Evolutionary conservation across 345 rosid species (phyloP).

Genomic region (Pugionium dolabratum): DNA sequence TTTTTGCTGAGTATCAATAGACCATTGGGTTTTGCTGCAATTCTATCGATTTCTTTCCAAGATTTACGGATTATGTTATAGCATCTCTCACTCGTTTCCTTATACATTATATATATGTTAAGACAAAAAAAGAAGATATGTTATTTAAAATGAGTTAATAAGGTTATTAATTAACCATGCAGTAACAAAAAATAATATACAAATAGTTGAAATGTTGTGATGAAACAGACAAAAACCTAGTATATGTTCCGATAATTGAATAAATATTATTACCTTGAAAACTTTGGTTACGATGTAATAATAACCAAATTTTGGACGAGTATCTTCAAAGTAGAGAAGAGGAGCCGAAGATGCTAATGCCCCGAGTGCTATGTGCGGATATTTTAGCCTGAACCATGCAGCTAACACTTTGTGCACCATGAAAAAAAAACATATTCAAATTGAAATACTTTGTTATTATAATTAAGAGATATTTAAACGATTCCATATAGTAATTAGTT

Average conservation of each 20-base stretch:
- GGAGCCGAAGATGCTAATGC: conserved; percentile 80
- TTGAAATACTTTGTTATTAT: no score
- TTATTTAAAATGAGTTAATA: not conserved
- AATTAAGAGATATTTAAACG: no score
- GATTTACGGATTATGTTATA: conserved; percentile 50
- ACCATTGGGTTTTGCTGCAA: conserved; percentile 55
- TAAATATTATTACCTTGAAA: conserved; percentile 42
- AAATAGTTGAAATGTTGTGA: no score
- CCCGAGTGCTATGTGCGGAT: conserved; percentile 62
- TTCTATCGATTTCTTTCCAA: conserved; percentile 55
- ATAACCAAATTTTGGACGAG: conserved; percentile 51
- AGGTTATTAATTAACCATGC: not conserved
- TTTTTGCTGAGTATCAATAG: conserved; percentile 50
- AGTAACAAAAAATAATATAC: not conserved
- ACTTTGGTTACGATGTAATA: conserved; percentile 53
- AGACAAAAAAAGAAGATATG: not conserved
- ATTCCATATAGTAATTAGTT: no score
- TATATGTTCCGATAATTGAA: conserved; percentile 1
- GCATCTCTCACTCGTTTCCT: conserved; percentile 67
- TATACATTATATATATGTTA: not conserved
- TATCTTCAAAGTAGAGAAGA: conserved; percentile 53
- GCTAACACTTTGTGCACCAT: conserved; percentile 55
- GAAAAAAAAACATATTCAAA: not conserved
- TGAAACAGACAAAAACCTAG: no score
- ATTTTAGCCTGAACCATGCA: conserved; percentile 69